phyloP scores from a whole-genome alignment of 192 early-diverging fungal species.

The Podila verticillata region DNA sequence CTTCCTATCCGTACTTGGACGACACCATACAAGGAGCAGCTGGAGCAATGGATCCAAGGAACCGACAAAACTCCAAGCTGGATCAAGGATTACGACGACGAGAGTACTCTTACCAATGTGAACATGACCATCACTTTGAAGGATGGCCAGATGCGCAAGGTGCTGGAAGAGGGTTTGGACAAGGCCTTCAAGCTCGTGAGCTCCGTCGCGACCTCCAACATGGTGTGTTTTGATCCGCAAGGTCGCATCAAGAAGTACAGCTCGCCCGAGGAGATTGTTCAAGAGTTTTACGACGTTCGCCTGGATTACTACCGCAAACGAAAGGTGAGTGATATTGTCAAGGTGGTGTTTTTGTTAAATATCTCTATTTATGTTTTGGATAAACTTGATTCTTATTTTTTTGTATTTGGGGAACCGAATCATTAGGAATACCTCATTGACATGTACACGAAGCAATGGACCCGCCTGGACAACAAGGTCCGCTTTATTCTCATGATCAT shows the following conservation, averaged over 20 bases:
- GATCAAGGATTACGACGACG: conserved; percentile 78
- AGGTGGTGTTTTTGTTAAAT: not conserved
- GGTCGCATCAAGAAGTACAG: conserved; percentile 86
- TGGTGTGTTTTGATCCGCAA: conserved; percentile 93
- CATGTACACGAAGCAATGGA: conserved; percentile 71
- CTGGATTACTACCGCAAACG: conserved; percentile 87
- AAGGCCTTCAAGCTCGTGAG: conserved; percentile 82
- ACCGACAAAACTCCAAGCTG: conserved; percentile 75
- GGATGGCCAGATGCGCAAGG: conserved; percentile 73
- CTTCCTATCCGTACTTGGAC: conserved; percentile 92
- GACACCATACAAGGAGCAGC: conserved; percentile 83
- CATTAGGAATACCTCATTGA: conserved; percentile 67
- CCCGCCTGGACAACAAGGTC: conserved; percentile 82
- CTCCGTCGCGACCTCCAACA: conserved; percentile 83
- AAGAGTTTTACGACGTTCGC: conserved; percentile 90
- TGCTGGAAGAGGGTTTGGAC: conserved; percentile 81
- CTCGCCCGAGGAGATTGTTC: conserved; percentile 80
- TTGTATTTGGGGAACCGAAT: not conserved
- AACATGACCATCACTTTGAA: conserved; percentile 74
- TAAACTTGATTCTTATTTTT: too few species aligned
- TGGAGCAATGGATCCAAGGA: conserved; percentile 79
- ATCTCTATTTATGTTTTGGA: not conserved
- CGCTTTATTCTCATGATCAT: conserved; percentile 94
- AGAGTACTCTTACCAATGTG: conserved; percentile 73
- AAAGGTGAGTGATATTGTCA: conserved; percentile 67